phyloP scores from a whole-genome alignment of 768 basidiomycete species.

The Hericium rajendrae region DNA sequence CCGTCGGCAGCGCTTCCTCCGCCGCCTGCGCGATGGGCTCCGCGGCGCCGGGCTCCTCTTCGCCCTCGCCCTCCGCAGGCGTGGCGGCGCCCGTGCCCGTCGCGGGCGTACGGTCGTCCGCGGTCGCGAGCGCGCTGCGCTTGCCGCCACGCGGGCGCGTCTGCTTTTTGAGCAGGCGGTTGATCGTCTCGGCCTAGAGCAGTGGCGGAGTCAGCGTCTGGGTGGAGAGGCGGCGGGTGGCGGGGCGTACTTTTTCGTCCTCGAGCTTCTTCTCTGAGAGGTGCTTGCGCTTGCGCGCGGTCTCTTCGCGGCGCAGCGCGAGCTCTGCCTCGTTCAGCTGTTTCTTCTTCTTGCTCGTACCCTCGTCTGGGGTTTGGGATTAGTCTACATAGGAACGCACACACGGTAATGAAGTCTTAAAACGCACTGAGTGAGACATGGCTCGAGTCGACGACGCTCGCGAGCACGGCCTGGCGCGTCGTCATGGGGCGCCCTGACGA shows the following conservation, averaged over 20 bases:
- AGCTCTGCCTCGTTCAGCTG: constrained; percentile 64
- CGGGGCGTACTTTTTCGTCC: constrained; percentile 63
- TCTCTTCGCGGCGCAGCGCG: constrained; percentile 69
- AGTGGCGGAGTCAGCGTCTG: background rate
- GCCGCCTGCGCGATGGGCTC: constrained; percentile 22
- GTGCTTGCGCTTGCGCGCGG: constrained; percentile 72
- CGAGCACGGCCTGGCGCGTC: constrained; percentile 58
- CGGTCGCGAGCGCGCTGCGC: constrained; percentile 39
- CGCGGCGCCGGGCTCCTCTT: constrained; percentile 32
- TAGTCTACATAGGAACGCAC: background rate
- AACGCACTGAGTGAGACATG: constrained; percentile 55
- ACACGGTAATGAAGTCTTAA: background rate
- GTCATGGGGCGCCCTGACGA: constrained; percentile 24
- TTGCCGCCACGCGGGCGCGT: constrained; percentile 50
- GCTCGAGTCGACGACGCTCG: constrained; percentile 55
- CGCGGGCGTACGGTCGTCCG: constrained; percentile 34
- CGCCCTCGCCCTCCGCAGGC: constrained; percentile 23
- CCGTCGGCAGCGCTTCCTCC: constrained; percentile 32
- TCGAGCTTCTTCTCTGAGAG: constrained; percentile 76
- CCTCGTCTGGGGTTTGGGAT: constrained; percentile 16
- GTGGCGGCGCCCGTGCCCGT: constrained; percentile 21
- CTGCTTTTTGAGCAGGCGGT: constrained; percentile 81
- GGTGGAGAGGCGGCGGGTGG: background rate
- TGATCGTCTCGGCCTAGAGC: constrained; percentile 73
- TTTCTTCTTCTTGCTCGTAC: constrained; percentile 45